These are phyloP conservation scores for Cytospora piceicola DNA, from an alignment of 2,329 filamentous ascomycete genomes.

Conservation along the genomic window DNA sequence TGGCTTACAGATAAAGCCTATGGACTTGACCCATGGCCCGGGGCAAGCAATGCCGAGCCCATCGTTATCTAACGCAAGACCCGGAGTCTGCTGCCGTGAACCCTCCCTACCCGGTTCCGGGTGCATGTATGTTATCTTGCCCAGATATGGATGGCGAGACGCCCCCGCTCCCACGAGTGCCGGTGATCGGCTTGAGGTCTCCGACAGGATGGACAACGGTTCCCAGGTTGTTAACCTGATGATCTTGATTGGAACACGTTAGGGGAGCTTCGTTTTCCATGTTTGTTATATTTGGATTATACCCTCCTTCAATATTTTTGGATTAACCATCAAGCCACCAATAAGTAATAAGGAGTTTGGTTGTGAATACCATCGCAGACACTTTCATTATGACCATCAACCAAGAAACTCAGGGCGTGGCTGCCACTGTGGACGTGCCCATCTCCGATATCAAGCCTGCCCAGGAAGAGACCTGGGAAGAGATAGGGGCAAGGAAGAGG, in stretches of 20 bases:
- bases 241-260: background rate
- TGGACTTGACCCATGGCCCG: background rate
- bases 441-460: background rate
- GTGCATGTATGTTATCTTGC: background rate
- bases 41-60: background rate
- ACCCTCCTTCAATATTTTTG: background rate
- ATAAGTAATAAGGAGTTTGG: background rate
- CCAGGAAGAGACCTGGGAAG: constrained; percentile 43
- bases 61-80: background rate
- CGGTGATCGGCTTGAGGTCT: background rate
- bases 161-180: background rate
- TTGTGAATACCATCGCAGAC: background rate
- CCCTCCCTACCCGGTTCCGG: background rate
- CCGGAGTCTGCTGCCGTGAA: background rate
- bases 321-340: background rate
- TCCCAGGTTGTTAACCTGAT: no score
- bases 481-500: constrained; percentile 48
- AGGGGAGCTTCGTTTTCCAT: background rate
- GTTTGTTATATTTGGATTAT: background rate
- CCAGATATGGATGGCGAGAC: background rate
- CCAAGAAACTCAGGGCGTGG: background rate
- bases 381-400: constrained; percentile 7
- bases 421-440: background rate
- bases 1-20: no score
- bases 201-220: background rate